Percentiles rank a stretch among this genome's conserved stretches.
Evolutionary conservation across 73 alveolate species (phyloP).

Genomic region (Paramecium sexaurelia): DNA sequence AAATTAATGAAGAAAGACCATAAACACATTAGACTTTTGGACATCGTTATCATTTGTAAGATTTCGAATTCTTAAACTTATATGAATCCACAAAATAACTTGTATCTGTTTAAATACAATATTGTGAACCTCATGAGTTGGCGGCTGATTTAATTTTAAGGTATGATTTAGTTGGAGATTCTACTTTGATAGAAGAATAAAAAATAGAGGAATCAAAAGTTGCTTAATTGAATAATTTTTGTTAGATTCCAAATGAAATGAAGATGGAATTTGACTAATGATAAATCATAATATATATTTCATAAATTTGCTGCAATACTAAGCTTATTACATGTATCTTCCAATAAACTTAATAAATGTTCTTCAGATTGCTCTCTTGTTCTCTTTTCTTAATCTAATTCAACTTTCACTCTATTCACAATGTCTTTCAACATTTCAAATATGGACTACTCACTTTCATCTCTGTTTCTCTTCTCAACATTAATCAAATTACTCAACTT

Average conservation of each 20-base stretch:
- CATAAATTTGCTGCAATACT: constrained; percentile 79
- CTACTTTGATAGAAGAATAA: neutral
- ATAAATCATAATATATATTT: constrained; percentile 9
- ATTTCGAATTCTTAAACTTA: neutral
- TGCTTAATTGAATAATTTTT: neutral
- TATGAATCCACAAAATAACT: neutral
- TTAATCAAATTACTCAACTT: constrained; percentile 71
- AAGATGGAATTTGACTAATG: neutral
- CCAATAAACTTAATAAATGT: constrained; percentile 83
- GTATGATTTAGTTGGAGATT: neutral
- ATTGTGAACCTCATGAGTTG: constrained; percentile 3
- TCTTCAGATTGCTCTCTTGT: constrained; percentile 91
- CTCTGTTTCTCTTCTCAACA: constrained; percentile 87
- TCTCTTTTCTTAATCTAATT: constrained; percentile 88
- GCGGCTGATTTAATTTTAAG: constrained; percentile 23
- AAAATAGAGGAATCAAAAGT: neutral
- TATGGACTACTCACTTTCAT: constrained; percentile 91
- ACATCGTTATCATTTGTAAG: neutral
- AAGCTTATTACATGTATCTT: constrained; percentile 90
- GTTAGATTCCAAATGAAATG: neutral
- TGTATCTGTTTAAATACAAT: neutral
- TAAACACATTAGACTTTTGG: neutral
- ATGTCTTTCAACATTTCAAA: constrained; percentile 91
- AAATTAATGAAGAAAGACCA: neutral
- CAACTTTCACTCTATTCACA: constrained; percentile 86